These are phyloP conservation scores for Dipteronia dyeriana DNA, from an alignment of 345 rosid species.

Conservation along the genomic window DNA sequence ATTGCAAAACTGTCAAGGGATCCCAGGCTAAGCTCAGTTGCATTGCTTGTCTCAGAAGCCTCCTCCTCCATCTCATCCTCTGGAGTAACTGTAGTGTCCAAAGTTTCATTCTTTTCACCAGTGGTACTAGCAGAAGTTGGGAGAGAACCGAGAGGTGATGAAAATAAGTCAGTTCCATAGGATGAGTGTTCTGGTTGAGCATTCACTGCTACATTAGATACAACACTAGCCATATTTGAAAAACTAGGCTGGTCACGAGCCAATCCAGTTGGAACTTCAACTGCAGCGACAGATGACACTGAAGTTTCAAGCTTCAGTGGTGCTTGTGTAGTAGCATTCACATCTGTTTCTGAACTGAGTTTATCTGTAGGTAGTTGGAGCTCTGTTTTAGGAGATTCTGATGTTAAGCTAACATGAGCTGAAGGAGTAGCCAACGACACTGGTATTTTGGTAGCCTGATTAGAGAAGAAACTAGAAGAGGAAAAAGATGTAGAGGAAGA, in stretches of 20 bases:
- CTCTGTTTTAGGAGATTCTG: conserved; percentile 42
- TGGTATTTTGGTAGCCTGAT: conserved; percentile 37
- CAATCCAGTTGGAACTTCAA: conserved; percentile 36
- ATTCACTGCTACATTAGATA: conserved; percentile 37
- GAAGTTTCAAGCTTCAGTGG: conserved; percentile 42
- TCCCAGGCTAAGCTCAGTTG: conserved; percentile 66
- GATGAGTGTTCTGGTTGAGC: conserved; percentile 48
- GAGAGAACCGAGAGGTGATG: conserved; percentile 29
- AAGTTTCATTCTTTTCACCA: conserved; percentile 45
- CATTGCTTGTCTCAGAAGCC: conserved; percentile 66
- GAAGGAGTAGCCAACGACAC: conserved; percentile 21
- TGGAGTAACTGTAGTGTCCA: conserved; percentile 46
- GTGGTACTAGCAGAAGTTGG: conserved; percentile 38
- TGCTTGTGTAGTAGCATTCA: conserved; percentile 30
- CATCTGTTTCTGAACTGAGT: conserved; percentile 29
- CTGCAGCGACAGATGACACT: conserved; percentile 34
- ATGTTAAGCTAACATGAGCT: conserved; percentile 30
- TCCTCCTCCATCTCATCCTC: conserved; percentile 99
- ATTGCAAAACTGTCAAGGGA: conserved; percentile 71
- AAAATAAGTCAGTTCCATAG: conserved; percentile 30
- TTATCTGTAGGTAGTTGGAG: conserved; percentile 33
- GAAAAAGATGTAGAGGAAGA: conserved; percentile 29
- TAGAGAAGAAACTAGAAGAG: conserved; percentile 34
- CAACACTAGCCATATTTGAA: conserved; percentile 34
- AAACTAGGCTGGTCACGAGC: conserved; percentile 44